Evolutionary conservation across 208 protist species (phyloP).

Genomic region (Leishmania braziliensis): DNA sequence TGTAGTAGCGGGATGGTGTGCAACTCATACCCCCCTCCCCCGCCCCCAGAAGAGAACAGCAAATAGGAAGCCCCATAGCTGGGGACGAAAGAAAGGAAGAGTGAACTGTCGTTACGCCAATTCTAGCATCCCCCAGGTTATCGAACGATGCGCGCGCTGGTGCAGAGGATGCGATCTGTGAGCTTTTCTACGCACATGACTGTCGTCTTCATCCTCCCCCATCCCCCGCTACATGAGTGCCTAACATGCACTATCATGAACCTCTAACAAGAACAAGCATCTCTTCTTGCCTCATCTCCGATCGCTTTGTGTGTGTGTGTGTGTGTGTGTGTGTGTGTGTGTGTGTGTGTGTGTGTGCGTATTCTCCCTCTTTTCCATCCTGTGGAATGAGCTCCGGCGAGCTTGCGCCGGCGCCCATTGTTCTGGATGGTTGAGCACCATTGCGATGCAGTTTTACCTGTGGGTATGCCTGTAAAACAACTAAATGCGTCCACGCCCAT

Average conservation of each 20-base stretch:
- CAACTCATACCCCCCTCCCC: neutral
- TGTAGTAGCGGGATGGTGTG: neutral
- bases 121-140: neutral
- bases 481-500: too few relatives aligned
- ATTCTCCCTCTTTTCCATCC: neutral
- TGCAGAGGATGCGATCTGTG: neutral
- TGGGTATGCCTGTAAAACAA: neutral
- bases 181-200: neutral
- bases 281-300: conserved; percentile 1
- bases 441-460: neutral
- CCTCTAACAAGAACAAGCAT: neutral
- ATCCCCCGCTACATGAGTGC: neutral
- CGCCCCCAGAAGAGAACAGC: neutral
- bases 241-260: neutral
- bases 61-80: neutral
- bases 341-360: neutral
- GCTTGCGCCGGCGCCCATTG: neutral
- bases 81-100: neutral
- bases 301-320: neutral
- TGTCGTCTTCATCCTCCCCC: conserved; percentile 5
- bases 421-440: neutral
- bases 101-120: neutral
- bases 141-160: neutral
- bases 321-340: neutral
- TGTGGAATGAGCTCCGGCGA: neutral